Conservation (phyloP, 805 yeast species). For the Jamesozyma rosinii region DNA sequence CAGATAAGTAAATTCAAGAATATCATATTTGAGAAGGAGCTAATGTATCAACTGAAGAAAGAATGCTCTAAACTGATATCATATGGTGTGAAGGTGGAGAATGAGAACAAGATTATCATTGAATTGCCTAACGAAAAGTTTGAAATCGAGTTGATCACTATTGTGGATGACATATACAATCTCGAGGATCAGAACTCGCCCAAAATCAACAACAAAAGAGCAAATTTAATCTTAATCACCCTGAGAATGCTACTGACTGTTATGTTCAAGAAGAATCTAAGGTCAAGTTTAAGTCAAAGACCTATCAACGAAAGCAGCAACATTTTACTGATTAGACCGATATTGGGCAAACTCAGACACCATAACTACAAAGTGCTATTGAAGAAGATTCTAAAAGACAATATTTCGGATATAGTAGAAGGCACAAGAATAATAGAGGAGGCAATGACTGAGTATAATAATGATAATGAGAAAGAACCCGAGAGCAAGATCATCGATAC, state of each 20-base stretch:
- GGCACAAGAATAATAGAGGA: constrained; percentile 8
- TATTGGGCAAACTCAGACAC: constrained; percentile 28
- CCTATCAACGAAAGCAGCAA: constrained; percentile 5
- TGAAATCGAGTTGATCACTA: constrained; percentile 48
- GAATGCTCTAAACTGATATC: constrained; percentile 67
- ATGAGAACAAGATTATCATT: constrained; percentile 52
- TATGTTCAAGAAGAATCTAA: constrained; percentile 33
- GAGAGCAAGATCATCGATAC: not conserved
- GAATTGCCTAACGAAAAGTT: constrained; percentile 58
- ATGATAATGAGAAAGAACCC: not conserved
- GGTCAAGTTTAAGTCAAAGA: constrained; percentile 13
- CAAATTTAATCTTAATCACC: constrained; percentile 28
- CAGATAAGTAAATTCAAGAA: constrained; percentile 62
- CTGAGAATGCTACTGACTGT: constrained; percentile 30
- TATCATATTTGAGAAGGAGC: constrained; percentile 78
- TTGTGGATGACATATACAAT: constrained; percentile 11
- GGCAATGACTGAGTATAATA: not conserved
- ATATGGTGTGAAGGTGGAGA: constrained; percentile 57
- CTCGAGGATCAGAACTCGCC: constrained; percentile 35
- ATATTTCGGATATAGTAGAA: constrained; percentile 17
- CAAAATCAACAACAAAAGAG: constrained; percentile 35
- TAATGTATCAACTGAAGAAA: constrained; percentile 64
- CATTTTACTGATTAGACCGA: constrained; percentile 24
- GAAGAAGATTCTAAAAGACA: constrained; percentile 21
- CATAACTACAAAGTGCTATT: constrained; percentile 23